phyloP scores from a whole-genome alignment of 139 green algal species.

The Chlamydomonas schloesseri region DNA sequence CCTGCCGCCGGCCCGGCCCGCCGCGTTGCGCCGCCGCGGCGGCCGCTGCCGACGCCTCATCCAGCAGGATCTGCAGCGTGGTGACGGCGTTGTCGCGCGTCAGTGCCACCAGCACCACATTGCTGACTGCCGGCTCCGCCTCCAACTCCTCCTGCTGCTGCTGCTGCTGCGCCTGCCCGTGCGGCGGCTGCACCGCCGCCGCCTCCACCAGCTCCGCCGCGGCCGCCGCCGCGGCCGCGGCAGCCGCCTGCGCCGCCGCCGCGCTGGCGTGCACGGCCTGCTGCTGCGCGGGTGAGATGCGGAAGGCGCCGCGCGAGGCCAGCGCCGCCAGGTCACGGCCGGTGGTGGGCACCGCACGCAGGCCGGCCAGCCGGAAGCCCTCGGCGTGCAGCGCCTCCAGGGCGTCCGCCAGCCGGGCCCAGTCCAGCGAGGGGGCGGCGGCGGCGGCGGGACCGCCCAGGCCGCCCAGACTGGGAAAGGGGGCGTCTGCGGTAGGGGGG shows the following conservation, averaged over 20 bases:
- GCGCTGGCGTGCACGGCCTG: not conserved
- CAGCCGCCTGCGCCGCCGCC: not conserved
- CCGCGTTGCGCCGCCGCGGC: not conserved
- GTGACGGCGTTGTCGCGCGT: constrained; percentile 38
- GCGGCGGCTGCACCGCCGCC: not conserved
- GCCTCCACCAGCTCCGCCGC: not conserved
- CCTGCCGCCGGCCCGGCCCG: not conserved
- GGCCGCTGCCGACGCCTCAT: not conserved
- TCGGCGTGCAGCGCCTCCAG: constrained; percentile 38
- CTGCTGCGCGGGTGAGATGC: constrained; percentile 19
- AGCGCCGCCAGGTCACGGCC: constrained; percentile 13
- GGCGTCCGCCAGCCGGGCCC: constrained; percentile 8
- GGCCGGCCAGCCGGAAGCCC: constrained; percentile 28
- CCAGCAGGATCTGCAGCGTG: constrained; percentile 26
- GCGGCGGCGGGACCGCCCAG: not conserved
- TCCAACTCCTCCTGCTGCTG: not conserved
- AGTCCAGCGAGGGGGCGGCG: constrained; percentile 15
- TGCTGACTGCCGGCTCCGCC: not conserved
- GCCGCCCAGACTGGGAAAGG: no score
- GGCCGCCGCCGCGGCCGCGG: not conserved
- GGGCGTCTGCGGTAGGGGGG: no score
- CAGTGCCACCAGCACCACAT: constrained; percentile 16
- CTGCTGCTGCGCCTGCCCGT: not conserved
- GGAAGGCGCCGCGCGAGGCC: not conserved
- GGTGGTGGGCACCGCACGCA: not conserved